Conservation (phyloP, 805 yeast genomes). For the Yarrowia phangngaensis region DNA sequence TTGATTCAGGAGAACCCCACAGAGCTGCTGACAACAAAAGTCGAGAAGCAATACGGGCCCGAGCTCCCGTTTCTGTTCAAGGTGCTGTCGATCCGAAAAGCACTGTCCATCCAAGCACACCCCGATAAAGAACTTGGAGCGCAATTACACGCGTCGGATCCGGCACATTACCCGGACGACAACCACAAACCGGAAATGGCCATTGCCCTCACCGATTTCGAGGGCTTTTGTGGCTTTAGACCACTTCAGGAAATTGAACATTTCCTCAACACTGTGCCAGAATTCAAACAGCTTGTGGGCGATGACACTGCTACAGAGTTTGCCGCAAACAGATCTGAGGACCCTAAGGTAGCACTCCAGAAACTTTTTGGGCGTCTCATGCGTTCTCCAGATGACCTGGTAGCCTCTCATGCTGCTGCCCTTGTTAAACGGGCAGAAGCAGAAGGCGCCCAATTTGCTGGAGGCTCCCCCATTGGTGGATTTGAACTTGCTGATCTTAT, state of each 20-base stretch:
- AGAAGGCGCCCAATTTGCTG: conserved; percentile 56
- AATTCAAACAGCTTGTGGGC: conserved; percentile 68
- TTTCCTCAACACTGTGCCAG: conserved; percentile 70
- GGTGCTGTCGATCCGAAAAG: conserved; percentile 88
- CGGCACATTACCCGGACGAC: conserved; percentile 93
- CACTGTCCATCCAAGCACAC: conserved; percentile 93
- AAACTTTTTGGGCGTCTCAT: conserved; percentile 75
- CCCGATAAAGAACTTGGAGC: conserved; percentile 86
- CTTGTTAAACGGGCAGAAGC: conserved; percentile 62
- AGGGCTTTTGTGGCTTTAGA: conserved; percentile 97
- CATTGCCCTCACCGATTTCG: conserved; percentile 89
- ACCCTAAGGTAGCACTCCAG: conserved; percentile 52
- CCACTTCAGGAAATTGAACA: conserved; percentile 75
- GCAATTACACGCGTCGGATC: conserved; percentile 73
- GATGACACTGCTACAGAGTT: conserved; percentile 14
- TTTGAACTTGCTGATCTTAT: conserved; percentile 66
- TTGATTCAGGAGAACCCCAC: conserved; percentile 57
- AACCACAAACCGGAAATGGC: conserved; percentile 99
- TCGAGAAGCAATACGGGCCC: conserved; percentile 64
- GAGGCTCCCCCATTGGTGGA: conserved; percentile 36
- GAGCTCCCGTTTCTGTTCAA: conserved; percentile 91
- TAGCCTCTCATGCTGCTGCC: conserved; percentile 55
- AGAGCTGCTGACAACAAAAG: conserved; percentile 52
- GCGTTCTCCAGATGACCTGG: conserved; percentile 65
- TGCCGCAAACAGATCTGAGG: conserved; percentile 45